phyloP scores from a whole-genome alignment of 257 asterid species.

The Solanum piurae region DNA sequence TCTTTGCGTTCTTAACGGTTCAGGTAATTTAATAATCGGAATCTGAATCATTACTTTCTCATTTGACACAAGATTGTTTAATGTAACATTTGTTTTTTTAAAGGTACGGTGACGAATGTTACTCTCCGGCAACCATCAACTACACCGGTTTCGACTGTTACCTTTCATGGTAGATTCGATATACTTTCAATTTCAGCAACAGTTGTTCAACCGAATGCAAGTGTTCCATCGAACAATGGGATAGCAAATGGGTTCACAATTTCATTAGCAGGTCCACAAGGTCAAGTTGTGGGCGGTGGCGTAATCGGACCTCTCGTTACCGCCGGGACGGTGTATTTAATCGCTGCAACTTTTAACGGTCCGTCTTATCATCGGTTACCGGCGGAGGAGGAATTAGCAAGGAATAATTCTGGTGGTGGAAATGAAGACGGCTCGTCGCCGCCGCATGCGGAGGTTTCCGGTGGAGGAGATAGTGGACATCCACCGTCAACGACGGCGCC shows the following conservation, averaged over 20 bases:
- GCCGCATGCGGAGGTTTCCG: conserved; percentile 18
- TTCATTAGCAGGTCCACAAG: conserved; percentile 68
- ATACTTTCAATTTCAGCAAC: conserved; percentile 69
- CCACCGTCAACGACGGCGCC: background rate
- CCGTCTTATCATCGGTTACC: conserved; percentile 47
- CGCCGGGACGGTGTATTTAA: conserved; percentile 46
- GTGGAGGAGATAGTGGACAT: conserved; percentile 28
- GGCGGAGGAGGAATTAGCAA: conserved; percentile 18
- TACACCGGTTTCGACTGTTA: conserved; percentile 50
- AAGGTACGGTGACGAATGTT: conserved; percentile 28
- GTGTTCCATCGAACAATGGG: background rate
- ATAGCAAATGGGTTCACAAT: conserved; percentile 39
- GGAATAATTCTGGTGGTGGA: conserved; percentile 13
- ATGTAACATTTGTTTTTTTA: background rate
- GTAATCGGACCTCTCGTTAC: conserved; percentile 60
- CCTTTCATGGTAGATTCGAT: conserved; percentile 76
- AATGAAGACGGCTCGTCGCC: conserved; percentile 17
- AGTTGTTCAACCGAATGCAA: conserved; percentile 1
- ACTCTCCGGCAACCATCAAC: conserved; percentile 58
- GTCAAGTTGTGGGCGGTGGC: conserved; percentile 69
- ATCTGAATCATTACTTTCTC: background rate
- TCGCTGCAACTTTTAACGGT: conserved; percentile 53
- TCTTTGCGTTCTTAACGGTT: conserved; percentile 44
- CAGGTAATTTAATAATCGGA: conserved; percentile 11
- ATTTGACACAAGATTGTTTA: too few relatives aligned